Percentiles rank a stretch among this genome's conserved stretches.
phyloP scores from a whole-genome alignment of 129 eudicot genomes.

The Rutidosis leptorrhynchoides region DNA sequence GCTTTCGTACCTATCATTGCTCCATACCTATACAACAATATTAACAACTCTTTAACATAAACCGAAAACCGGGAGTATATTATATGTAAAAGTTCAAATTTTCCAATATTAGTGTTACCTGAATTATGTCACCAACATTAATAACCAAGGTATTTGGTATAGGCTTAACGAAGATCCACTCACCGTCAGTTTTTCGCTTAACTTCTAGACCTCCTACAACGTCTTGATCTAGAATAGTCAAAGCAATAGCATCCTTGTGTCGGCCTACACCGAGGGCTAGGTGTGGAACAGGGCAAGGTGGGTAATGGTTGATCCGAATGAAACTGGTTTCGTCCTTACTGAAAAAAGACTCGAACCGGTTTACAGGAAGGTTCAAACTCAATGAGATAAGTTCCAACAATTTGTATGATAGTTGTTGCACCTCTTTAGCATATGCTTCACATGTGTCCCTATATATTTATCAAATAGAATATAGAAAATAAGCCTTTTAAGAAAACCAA shows the following conservation, averaged over 20 bases:
- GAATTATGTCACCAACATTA: constrained; percentile 62
- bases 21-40: constrained; percentile 42
- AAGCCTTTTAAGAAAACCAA: too few species aligned
- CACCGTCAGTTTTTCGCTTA: constrained; percentile 56
- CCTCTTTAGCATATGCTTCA: constrained; percentile 38
- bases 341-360: constrained; percentile 42
- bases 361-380: constrained; percentile 41
- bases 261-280: too few species aligned
- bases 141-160: constrained; percentile 46
- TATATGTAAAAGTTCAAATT: too few species aligned
- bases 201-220: constrained; percentile 73
- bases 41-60: not conserved
- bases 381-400: constrained; percentile 44
- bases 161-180: constrained; percentile 64
- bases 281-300: constrained; percentile 54
- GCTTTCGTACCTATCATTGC: constrained; percentile 66
- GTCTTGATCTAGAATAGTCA: constrained; percentile 72
- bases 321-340: constrained; percentile 37
- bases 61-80: too few species aligned
- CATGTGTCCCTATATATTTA: constrained; percentile 36
- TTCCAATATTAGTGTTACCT: constrained; percentile 42
- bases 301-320: constrained; percentile 51
- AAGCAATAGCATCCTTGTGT: constrained; percentile 56
- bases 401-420: constrained; percentile 39
- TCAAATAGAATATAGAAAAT: too few species aligned